A percentile compares a stretch with the other conserved stretches of the same genome.
phyloP scores from a whole-genome alignment of 371 early-diverging fungal species.

The Choanephora cucurbitarum region DNA sequence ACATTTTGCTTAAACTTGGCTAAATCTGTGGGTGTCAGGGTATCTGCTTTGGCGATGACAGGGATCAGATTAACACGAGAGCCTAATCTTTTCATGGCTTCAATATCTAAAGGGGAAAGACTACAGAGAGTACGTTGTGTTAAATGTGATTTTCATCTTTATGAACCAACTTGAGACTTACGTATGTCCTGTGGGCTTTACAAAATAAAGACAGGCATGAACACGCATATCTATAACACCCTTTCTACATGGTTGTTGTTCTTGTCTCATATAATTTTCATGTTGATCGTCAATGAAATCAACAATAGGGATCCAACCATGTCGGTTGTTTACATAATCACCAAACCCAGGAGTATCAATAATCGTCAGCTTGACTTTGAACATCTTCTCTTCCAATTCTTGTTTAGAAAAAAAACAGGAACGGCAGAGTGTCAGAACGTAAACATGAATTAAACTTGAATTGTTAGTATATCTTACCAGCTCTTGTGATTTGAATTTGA shows the following conservation, averaged over 20 bases:
- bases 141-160: background rate
- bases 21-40: slow-evolving; percentile 79
- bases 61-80: slow-evolving; percentile 86
- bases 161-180: slow-evolving; percentile 32
- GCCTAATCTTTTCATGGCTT: slow-evolving; percentile 85
- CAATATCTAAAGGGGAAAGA: slow-evolving; percentile 87
- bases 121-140: slow-evolving; percentile 27
- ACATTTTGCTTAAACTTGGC: slow-evolving; percentile 75
- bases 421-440: background rate
- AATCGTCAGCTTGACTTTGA: slow-evolving; percentile 90
- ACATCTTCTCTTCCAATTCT: slow-evolving; percentile 97
- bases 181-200: slow-evolving; percentile 89
- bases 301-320: slow-evolving; percentile 75
- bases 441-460: background rate
- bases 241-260: slow-evolving; percentile 59
- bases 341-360: slow-evolving; percentile 94
- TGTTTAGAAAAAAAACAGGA: slow-evolving; percentile 5
- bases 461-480: slow-evolving; percentile 57
- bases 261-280: slow-evolving; percentile 85
- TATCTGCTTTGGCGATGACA: slow-evolving; percentile 71
- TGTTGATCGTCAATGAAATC: slow-evolving; percentile 95
- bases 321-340: slow-evolving; percentile 78
- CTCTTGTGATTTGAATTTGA: slow-evolving; percentile 92
- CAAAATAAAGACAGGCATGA: slow-evolving; percentile 94
- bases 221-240: slow-evolving; percentile 73